Base-by-base conservation (phyloP, 164 flowering plant genomes). In the Warburgia ugandensis region DNA sequence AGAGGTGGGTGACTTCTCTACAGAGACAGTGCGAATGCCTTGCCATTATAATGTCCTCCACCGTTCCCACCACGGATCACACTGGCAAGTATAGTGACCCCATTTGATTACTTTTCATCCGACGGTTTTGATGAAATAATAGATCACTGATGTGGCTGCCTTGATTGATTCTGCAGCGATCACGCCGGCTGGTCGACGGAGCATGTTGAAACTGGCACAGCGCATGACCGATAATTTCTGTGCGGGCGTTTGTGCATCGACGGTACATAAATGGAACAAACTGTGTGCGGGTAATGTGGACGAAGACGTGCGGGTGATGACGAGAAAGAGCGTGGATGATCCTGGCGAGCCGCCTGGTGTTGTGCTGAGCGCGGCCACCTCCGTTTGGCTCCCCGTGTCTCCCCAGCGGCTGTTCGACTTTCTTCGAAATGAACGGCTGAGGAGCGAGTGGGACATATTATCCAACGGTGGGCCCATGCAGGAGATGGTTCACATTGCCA, bases 401-500 rank as follows among this genome's bases (percentile, higher is more conserved):
- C 88, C 95, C 0, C 90, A 80, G 48, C 66, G 91, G 13, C 77
- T 91, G 4, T 91, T 91, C 36, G 90, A 91, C 54, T 91, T 91
- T 67, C 68, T 91, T 5, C 83, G 98, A 1, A 84, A 91, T 35
- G 98, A 91, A 53, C 74, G 84, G 45, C 72, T 85, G 12, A 59
- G 98, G 31, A 79, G 94, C 69, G 90, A 87, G 74, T 91, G 98
- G 98, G 98, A 91, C 71, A 91, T 91, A 3, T 61, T 91, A 3
- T 91, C 98, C 22, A 91, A 91, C 49, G 98, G 98, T 32, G 98
- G 95, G 9, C 98, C 98, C 30, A 91, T 91, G 98, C 98, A 87
- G 59, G 94, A 87, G 60, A 87, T 91, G 96, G 87, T 88, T 38
- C 95, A 81, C 69, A 80, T 91, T 13, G 90, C 88, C 67, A 91